A percentile compares a stretch with the other conserved stretches of the same genome.
Evolutionary conservation across 2,329 filamentous ascomycete genomes (phyloP).

Genomic region (Coccinonectria pachysandricola): DNA sequence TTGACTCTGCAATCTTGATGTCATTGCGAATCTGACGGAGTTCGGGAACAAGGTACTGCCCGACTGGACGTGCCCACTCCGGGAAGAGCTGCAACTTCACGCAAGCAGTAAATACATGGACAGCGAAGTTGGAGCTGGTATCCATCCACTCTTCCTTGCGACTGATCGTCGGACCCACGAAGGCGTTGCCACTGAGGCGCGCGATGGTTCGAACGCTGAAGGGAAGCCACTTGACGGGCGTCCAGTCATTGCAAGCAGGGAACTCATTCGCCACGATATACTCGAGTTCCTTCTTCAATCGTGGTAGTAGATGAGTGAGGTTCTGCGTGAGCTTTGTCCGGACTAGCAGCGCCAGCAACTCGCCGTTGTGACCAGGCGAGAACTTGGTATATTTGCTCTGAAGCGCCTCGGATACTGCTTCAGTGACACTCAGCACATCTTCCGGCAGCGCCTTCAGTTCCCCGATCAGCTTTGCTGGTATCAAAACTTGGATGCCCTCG

Average conservation of each 20-base stretch:
- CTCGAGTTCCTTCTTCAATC: slow-evolving; percentile 37
- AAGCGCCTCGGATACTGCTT: too few relatives aligned
- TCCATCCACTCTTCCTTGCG: slow-evolving; percentile 45
- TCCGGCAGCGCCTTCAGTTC: slow-evolving; percentile 1
- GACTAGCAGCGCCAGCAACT: slow-evolving; percentile 33
- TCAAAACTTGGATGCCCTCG: slow-evolving; percentile 37
- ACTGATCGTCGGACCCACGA: slow-evolving; percentile 40
- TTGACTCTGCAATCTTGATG: slow-evolving; percentile 29
- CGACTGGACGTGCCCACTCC: slow-evolving; percentile 36
- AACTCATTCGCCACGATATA: slow-evolving; percentile 36
- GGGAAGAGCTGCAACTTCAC: slow-evolving; percentile 43
- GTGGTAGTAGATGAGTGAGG: slow-evolving; percentile 33
- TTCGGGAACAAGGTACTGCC: slow-evolving; percentile 36
- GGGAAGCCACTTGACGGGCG: slow-evolving; percentile 39
- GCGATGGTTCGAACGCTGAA: slow-evolving; percentile 42
- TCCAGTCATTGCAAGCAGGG: slow-evolving; percentile 44
- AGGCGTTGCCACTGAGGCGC: slow-evolving; percentile 42
- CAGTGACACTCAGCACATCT: too few relatives aligned
- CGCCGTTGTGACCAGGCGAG: slow-evolving; percentile 34
- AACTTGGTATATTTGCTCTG: slow-evolving; percentile 42
- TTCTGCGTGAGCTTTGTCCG: slow-evolving; percentile 39
- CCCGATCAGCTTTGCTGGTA: slow-evolving; percentile 23
- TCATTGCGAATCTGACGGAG: slow-evolving; percentile 34
- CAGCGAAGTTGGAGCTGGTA: slow-evolving; percentile 39
- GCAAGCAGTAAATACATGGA: slow-evolving; percentile 37